phyloP scores from a whole-genome alignment of 371 early-diverging fungal genomes.

The Apophysomyces sp. region DNA sequence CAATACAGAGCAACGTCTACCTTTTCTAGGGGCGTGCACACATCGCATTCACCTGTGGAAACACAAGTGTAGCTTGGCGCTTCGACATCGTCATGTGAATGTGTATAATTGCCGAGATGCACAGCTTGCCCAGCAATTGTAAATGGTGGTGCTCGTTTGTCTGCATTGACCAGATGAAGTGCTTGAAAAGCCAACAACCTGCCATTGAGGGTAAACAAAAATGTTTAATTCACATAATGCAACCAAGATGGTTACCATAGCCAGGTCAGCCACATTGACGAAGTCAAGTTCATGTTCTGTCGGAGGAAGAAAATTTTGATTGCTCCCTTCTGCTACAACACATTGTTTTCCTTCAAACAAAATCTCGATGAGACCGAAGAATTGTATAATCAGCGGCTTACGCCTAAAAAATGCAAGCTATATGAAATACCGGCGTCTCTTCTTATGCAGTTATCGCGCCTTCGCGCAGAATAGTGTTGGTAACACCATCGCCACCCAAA shows the following conservation, averaged over 20 bases:
- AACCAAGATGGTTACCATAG: not conserved
- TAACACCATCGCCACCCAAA: too few relatives aligned
- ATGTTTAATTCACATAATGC: not conserved
- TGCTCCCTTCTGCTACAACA: too few relatives aligned
- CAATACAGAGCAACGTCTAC: constrained; percentile 10
- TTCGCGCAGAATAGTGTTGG: too few relatives aligned
- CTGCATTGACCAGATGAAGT: not conserved
- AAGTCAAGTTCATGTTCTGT: too few relatives aligned
- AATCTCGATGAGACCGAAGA: too few relatives aligned
- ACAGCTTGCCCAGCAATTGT: constrained; percentile 1
- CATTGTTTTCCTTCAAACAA: too few relatives aligned
- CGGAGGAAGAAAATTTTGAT: too few relatives aligned
- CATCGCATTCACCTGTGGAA: constrained; percentile 41
- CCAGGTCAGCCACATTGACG: not conserved
- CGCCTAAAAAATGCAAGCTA: too few relatives aligned
- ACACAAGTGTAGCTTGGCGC: constrained; percentile 41
- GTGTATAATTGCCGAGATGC: constrained; percentile 43
- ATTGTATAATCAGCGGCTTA: too few relatives aligned
- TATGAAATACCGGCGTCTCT: too few relatives aligned
- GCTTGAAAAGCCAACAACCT: not conserved
- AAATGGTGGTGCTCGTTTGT: constrained; percentile 26
- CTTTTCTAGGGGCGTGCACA: constrained; percentile 44
- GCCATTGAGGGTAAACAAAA: not conserved
- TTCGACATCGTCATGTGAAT: constrained; percentile 43
- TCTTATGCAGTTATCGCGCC: too few relatives aligned